These are phyloP conservation scores for Paramecium pentaurelia DNA, from an alignment of 73 alveolate genomes.

Conservation along the genomic window DNA sequence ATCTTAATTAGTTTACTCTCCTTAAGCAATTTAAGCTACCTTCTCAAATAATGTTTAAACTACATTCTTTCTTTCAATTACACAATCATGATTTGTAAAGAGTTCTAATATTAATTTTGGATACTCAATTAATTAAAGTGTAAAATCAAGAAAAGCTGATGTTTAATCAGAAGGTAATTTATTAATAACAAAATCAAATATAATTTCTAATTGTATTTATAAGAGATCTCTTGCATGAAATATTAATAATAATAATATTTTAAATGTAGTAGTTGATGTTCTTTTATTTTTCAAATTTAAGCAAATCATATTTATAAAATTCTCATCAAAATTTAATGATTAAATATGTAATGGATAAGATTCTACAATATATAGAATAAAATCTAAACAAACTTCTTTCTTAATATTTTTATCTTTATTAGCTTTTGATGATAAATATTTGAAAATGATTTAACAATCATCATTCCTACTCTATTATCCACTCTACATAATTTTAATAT, in stretches of 20 bases:
- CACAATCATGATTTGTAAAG: constrained; percentile 94
- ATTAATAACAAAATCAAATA: constrained; percentile 66
- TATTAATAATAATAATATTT: constrained; percentile 8
- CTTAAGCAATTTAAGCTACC: not conserved
- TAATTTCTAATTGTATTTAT: constrained; percentile 49
- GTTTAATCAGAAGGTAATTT: not conserved
- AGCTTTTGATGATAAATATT: constrained; percentile 53
- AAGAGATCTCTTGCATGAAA: constrained; percentile 72
- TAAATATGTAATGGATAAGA: not conserved
- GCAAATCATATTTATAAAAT: not conserved
- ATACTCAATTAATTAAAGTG: constrained; percentile 72
- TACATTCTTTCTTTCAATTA: constrained; percentile 78
- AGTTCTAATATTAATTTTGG: constrained; percentile 79
- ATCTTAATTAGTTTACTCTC: not conserved
- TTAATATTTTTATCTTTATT: not conserved
- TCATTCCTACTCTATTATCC: constrained; percentile 62
- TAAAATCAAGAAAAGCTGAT: constrained; percentile 68
- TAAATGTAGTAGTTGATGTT: not conserved
- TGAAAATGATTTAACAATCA: constrained; percentile 72
- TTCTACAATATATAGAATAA: not conserved
- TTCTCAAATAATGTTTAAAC: not conserved
- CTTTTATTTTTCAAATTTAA: not conserved
- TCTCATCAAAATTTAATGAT: not conserved
- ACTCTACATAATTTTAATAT: constrained; percentile 53
- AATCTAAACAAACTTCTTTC: not conserved